Evolutionary conservation across 352 stramenopile genomes (phyloP).

Genomic region (Pythium volutum): DNA sequence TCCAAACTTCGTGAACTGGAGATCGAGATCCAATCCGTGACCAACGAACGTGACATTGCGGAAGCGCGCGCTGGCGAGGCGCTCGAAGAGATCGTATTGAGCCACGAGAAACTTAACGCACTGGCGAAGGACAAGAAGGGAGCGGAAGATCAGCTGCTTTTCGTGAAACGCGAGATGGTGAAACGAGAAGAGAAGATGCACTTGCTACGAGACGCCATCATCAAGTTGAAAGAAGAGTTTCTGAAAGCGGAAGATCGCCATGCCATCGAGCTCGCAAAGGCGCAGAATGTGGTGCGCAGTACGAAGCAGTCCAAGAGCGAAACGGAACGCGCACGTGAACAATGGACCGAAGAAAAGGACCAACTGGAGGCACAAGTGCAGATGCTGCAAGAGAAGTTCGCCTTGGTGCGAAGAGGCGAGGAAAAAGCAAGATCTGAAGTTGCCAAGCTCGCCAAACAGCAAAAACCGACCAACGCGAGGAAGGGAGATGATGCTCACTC

Average conservation of each 20-base stretch:
- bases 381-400: constrained; percentile 69
- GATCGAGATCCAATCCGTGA: constrained; percentile 42
- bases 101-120: constrained; percentile 39
- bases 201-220: constrained; percentile 70
- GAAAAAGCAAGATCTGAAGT: constrained; percentile 21
- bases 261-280: constrained; percentile 63
- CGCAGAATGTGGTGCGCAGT: constrained; percentile 43
- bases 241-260: constrained; percentile 79
- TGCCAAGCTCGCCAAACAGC: constrained; percentile 19
- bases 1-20: constrained; percentile 63
- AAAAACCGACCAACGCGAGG: constrained; percentile 15
- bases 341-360: constrained; percentile 49
- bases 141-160: constrained; percentile 44
- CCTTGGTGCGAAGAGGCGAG: constrained; percentile 29
- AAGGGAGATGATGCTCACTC: constrained; percentile 1
- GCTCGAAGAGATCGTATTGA: constrained; percentile 75
- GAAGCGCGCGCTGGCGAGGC: constrained; percentile 78
- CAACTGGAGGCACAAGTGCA: constrained; percentile 50
- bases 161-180: constrained; percentile 37
- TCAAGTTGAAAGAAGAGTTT: constrained; percentile 89
- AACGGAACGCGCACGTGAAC: constrained; percentile 37
- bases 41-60: constrained; percentile 63
- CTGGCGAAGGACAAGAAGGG: constrained; percentile 38
- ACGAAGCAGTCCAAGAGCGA: constrained; percentile 37
- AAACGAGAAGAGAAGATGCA: constrained; percentile 68